A percentile compares a stretch with the other conserved stretches of the same genome.
These are phyloP conservation scores for Sanghuangporus sanghuang DNA, from an alignment of 1,284 basidiomycete genomes.

Conservation along the genomic window DNA sequence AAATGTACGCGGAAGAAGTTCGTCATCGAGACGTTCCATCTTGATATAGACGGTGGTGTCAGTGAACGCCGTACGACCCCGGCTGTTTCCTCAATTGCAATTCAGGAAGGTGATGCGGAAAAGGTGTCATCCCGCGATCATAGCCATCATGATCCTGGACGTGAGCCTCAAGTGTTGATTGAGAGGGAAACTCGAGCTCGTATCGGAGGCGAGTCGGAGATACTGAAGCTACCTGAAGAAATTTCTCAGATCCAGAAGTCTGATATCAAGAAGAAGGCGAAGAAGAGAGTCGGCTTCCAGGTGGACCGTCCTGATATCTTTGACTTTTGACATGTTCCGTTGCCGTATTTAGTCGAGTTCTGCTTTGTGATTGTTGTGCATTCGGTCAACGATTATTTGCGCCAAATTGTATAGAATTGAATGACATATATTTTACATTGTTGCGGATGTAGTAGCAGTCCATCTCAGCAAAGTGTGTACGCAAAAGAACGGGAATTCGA, in stretches of 20 bases:
- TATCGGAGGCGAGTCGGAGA: neutral
- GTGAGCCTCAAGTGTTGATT: neutral
- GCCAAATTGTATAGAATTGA: neutral
- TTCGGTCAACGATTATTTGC: neutral
- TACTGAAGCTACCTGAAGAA: neutral
- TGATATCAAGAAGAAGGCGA: constrained; percentile 38
- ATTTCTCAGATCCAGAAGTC: constrained; percentile 1
- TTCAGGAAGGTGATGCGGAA: constrained; percentile 22
- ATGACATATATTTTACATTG: neutral
- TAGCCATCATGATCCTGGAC: neutral
- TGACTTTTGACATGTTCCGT: constrained; percentile 37
- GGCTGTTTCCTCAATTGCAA: constrained; percentile 27
- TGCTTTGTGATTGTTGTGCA: neutral
- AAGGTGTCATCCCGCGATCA: constrained; percentile 13
- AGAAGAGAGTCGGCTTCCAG: constrained; percentile 67
- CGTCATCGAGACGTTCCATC: constrained; percentile 88
- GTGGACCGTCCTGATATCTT: constrained; percentile 63
- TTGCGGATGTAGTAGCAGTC: neutral
- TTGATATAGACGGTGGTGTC: constrained; percentile 90
- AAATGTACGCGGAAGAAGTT: constrained; percentile 85
- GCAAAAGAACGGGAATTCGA: neutral
- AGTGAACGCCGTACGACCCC: constrained; percentile 76
- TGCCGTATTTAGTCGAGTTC: neutral
- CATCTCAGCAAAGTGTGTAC: neutral
- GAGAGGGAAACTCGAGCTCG: neutral